Evolutionary conservation across 2,329 filamentous ascomycete species (phyloP), one percentile per base, ranked within the genome.

Genomic region (Trichoderma sp.): DNA sequence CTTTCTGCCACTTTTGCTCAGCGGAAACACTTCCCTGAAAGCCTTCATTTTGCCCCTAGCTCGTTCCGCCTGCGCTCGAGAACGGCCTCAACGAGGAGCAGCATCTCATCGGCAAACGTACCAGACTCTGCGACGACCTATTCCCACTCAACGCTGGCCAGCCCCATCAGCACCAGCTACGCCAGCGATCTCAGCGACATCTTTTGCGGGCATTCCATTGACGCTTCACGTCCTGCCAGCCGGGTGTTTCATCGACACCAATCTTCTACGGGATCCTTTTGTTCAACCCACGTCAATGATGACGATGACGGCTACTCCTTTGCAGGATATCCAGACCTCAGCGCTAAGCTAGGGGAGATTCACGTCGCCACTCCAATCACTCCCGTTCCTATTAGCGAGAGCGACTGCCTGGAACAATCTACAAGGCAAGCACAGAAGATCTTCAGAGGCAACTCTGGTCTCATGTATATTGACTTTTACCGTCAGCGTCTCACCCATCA

Each of bases 111-210:
- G 2, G 83, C 82, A 4, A 82, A 83, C 50, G 75, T 84, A 3
- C 83, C 83, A 0, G 84, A 85, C 75, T 85, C 84, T 6, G 84
- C 83, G 5, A 85, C 84, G 1, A 83, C 82, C 0, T 83, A 81
- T 53, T 85, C 84, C 1, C 78, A 81, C 3, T 84, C 83, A 3
- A 83, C 82, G 0, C 77, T 84, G 24, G 82, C 82, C 2, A 84
- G 83, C 27, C 83, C 83, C 7, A 80, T 84, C 66, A 85, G 83
- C 72, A 84, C 83, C 0, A 81, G 80, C 7, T 83, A 84, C 75
- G 80, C 82, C 45, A 82, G 81, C 71, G 83, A 83, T 3, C 78
- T 83, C 24, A 80, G 82, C 35, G 83, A 84, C 45, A 77, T 80
- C 21, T 81, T 83, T 53, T 82, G 82, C 3, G 77, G 76, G 3